Evolutionary conservation across 768 basidiomycete genomes (phyloP).

Genomic region (Pleurotus tuber-regium): DNA sequence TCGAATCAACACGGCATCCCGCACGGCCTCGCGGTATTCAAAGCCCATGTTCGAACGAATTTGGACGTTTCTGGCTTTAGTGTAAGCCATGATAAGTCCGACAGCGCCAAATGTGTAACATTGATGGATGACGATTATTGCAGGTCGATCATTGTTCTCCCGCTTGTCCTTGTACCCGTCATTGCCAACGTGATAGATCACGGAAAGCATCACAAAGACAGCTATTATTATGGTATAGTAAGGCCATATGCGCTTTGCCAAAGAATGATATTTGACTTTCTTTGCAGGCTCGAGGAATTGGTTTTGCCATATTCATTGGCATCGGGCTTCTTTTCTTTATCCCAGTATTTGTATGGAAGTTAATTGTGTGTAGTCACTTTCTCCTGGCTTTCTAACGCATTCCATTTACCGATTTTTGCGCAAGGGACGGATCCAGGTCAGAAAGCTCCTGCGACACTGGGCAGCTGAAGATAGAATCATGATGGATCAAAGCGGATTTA

Average conservation of each 20-base stretch:
- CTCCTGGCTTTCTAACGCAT: neutral
- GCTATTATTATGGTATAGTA: neutral
- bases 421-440: slow-evolving; percentile 42
- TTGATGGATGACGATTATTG: neutral
- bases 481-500: slow-evolving; percentile 19
- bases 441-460: slow-evolving; percentile 36
- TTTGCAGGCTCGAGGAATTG: slow-evolving; percentile 34
- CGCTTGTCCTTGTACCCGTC: slow-evolving; percentile 35
- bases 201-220: slow-evolving; percentile 9
- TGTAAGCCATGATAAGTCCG: slow-evolving; percentile 29
- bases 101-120: neutral
- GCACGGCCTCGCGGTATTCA: slow-evolving; percentile 35
- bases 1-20: slow-evolving; percentile 36
- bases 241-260: neutral
- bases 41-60: slow-evolving; percentile 42
- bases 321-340: slow-evolving; percentile 34
- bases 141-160: slow-evolving; percentile 38
- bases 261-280: neutral
- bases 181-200: slow-evolving; percentile 26
- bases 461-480: slow-evolving; percentile 31
- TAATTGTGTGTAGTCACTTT: slow-evolving; percentile 31
- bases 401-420: neutral
- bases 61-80: slow-evolving; percentile 35
- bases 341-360: slow-evolving; percentile 49
- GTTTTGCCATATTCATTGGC: slow-evolving; percentile 35